phyloP scores from a whole-genome alignment of 768 basidiomycete genomes.

The Scleroderma bovista region DNA sequence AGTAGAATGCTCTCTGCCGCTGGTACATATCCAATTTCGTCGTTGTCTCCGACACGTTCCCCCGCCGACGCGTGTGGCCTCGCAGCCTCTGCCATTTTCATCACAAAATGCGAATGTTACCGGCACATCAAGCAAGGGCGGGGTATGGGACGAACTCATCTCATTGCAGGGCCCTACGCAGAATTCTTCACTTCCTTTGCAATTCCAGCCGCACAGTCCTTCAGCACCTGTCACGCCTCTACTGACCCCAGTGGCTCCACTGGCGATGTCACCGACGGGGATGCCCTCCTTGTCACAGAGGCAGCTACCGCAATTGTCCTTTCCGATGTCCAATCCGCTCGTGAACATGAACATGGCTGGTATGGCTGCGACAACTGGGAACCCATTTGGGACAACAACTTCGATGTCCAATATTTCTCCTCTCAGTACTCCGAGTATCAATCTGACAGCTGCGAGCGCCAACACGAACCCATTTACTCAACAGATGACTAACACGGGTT shows the following conservation, averaged over 20 bases:
- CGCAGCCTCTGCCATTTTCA: slow-evolving; percentile 31
- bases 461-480: neutral
- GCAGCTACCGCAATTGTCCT: neutral
- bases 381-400: neutral
- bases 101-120: slow-evolving; percentile 10
- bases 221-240: slow-evolving; percentile 1
- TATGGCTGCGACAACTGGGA: slow-evolving; percentile 5
- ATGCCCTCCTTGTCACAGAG: neutral
- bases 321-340: slow-evolving; percentile 15
- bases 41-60: slow-evolving; percentile 3
- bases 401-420: slow-evolving; percentile 5
- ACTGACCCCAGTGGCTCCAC: neutral
- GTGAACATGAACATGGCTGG: slow-evolving; percentile 1
- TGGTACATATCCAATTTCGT: neutral
- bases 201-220: slow-evolving; percentile 15
- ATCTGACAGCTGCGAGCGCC: neutral
- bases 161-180: slow-evolving; percentile 38
- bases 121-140: slow-evolving; percentile 20
- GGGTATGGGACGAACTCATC: slow-evolving; percentile 56
- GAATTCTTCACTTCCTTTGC: slow-evolving; percentile 45
- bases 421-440: neutral
- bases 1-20: slow-evolving; percentile 11
- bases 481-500: neutral
- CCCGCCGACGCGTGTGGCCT: slow-evolving; percentile 24
- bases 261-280: neutral